Conservation (phyloP, 2,329 filamentous ascomycete genomes). For the Talaromyces marneffei region DNA sequence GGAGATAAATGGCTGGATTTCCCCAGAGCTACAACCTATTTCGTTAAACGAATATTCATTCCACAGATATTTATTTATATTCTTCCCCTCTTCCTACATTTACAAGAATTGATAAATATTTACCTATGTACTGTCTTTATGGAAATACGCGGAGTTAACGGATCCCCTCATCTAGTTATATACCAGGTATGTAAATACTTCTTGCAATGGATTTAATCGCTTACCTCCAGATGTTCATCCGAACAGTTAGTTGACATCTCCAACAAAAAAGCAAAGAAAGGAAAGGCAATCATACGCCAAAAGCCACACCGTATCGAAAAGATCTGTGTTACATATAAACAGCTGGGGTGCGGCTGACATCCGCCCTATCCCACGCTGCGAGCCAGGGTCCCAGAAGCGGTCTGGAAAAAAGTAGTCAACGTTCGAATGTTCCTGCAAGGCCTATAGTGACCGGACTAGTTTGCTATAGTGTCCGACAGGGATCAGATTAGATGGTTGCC, state of each 20-base stretch:
- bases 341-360: constrained; percentile 12
- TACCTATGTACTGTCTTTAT: background rate
- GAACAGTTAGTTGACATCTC: background rate
- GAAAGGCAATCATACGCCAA: background rate
- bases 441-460: background rate
- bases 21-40: background rate
- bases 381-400: background rate
- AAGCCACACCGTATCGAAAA: constrained; percentile 9
- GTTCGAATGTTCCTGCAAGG: background rate
- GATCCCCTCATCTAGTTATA: background rate
- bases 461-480: background rate
- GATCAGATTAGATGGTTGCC: background rate
- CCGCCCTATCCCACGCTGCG: background rate
- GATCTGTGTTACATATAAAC: constrained; percentile 9
- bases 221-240: background rate
- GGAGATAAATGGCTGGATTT: background rate
- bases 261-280: background rate
- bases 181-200: too few relatives aligned
- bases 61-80: background rate
- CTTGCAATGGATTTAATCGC: background rate
- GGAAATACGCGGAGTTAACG: background rate
- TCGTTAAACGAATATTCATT: background rate
- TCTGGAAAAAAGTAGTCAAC: background rate
- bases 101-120: background rate
- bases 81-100: background rate